These are phyloP conservation scores for Quercus lobata DNA, from an alignment of 331 rosid species.

Conservation along the genomic window DNA sequence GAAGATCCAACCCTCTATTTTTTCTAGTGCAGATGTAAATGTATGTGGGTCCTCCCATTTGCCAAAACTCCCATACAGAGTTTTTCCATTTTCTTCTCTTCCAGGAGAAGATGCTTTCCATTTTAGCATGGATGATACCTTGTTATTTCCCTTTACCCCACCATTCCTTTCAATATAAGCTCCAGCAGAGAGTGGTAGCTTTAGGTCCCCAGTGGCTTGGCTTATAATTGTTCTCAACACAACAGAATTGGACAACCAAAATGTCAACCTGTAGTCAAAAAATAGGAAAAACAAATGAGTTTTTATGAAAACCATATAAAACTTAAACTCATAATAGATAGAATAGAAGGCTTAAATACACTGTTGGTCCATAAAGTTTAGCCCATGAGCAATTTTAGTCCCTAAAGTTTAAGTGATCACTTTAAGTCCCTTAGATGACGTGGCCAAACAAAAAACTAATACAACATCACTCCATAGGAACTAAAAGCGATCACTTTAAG, in stretches of 20 bases:
- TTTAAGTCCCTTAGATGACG: no score
- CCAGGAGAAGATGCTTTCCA: slow-evolving; percentile 66
- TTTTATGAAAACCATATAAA: slow-evolving; percentile 2
- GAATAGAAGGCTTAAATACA: no score
- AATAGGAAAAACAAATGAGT: slow-evolving; percentile 16
- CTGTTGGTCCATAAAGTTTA: no score
- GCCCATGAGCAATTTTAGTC: no score
- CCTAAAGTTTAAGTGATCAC: no score
- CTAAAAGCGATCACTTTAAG: no score
- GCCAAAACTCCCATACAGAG: slow-evolving; percentile 35
- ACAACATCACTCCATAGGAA: no score
- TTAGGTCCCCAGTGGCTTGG: slow-evolving; percentile 40
- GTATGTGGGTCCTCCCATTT: slow-evolving; percentile 67
- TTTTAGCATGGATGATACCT: slow-evolving; percentile 35
- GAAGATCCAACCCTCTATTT: slow-evolving; percentile 92
- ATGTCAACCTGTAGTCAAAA: slow-evolving; percentile 68
- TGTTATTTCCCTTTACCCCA: slow-evolving; percentile 41
- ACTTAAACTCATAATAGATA: not conserved
- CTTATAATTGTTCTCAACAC: slow-evolving; percentile 76
- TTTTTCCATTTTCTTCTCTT: slow-evolving; percentile 34
- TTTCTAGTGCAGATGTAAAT: slow-evolving; percentile 67
- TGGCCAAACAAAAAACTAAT: no score
- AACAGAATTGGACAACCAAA: slow-evolving; percentile 83
- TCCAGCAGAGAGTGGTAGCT: slow-evolving; percentile 30
- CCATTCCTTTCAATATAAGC: slow-evolving; percentile 44